These are phyloP conservation scores for Arthrobotrys musiformis DNA, from an alignment of 2,329 filamentous ascomycete genomes.

Conservation along the genomic window DNA sequence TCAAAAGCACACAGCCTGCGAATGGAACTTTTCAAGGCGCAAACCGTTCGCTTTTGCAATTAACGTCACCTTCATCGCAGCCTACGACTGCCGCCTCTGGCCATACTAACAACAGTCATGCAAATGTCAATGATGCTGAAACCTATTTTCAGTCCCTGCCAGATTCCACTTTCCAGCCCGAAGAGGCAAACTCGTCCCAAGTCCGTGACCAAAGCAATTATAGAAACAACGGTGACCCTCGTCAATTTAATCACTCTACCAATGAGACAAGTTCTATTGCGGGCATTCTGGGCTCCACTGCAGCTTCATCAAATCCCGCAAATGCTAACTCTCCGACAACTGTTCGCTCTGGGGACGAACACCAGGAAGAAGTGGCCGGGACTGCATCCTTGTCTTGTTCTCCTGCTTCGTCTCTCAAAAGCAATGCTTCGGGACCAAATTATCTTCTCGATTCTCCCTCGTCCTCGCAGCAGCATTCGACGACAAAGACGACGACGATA, in stretches of 20 bases:
- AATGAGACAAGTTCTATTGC: conserved; percentile 45
- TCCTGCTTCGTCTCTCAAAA: conserved; percentile 51
- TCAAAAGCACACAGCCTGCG: conserved; percentile 9
- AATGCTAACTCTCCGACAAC: conserved; percentile 42
- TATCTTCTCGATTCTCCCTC: conserved; percentile 42
- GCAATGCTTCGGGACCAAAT: conserved; percentile 48
- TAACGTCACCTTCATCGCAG: conserved; percentile 14
- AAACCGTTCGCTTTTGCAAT: conserved; percentile 15
- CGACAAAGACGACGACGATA: background rate
- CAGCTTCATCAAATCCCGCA: conserved; percentile 55
- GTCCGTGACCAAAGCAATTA: conserved; percentile 26
- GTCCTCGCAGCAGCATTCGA: conserved; percentile 10
- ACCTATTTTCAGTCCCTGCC: conserved; percentile 26
- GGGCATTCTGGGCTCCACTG: conserved; percentile 36
- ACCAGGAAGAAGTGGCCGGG: conserved; percentile 33
- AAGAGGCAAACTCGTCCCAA: conserved; percentile 51
- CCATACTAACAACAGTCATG: conserved; percentile 8
- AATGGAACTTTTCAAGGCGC: conserved; percentile 13
- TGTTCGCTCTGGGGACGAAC: conserved; percentile 41
- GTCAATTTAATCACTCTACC: conserved; percentile 49
- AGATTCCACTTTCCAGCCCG: background rate
- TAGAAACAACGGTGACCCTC: conserved; percentile 42
- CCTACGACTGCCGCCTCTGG: background rate
- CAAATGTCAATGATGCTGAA: conserved; percentile 21
- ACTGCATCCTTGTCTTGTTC: conserved; percentile 38